These are phyloP conservation scores for Pseudotulostoma volvatum DNA, from an alignment of 495 filamentous ascomycete genomes.

Conservation along the genomic window DNA sequence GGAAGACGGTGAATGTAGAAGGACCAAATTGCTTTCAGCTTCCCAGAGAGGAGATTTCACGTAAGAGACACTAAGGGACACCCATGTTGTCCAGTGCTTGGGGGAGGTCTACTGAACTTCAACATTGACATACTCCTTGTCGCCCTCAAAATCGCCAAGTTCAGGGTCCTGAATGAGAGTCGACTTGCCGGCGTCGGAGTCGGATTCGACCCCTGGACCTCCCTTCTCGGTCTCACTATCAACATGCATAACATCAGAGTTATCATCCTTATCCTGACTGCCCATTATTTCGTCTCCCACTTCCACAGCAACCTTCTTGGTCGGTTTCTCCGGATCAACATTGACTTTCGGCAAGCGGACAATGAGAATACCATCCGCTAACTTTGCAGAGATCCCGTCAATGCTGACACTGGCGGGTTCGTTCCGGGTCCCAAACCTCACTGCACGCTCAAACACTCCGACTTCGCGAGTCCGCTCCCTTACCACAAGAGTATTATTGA, in stretches of 20 bases:
- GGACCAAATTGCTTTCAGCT: too few species aligned
- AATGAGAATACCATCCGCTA: conserved; percentile 51
- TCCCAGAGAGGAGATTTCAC: too few species aligned
- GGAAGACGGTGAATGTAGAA: too few species aligned
- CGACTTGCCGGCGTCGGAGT: neutral
- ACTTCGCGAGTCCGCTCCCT: conserved; percentile 44
- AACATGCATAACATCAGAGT: conserved; percentile 3
- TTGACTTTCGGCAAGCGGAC: conserved; percentile 55
- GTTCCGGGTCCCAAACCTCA: conserved; percentile 37
- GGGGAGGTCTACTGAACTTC: conserved; percentile 13
- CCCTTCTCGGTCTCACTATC: conserved; percentile 3
- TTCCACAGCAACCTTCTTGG: conserved; percentile 13
- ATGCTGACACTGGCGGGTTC: conserved; percentile 46
- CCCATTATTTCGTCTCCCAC: conserved; percentile 2
- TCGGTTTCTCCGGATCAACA: conserved; percentile 7
- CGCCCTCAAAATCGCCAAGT: conserved; percentile 10
- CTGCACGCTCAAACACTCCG: conserved; percentile 55
- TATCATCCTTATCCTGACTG: conserved; percentile 7
- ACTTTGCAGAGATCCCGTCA: conserved; percentile 50
- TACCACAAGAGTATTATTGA: conserved; percentile 46
- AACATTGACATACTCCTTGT: conserved; percentile 19
- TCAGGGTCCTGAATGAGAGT: conserved; percentile 11
- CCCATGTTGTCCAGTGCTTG: too few species aligned
- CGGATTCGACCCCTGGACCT: conserved; percentile 1
- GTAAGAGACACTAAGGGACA: too few species aligned